phyloP scores from a whole-genome alignment of 148 eudicot species.

The Fallopia convolvulus region DNA sequence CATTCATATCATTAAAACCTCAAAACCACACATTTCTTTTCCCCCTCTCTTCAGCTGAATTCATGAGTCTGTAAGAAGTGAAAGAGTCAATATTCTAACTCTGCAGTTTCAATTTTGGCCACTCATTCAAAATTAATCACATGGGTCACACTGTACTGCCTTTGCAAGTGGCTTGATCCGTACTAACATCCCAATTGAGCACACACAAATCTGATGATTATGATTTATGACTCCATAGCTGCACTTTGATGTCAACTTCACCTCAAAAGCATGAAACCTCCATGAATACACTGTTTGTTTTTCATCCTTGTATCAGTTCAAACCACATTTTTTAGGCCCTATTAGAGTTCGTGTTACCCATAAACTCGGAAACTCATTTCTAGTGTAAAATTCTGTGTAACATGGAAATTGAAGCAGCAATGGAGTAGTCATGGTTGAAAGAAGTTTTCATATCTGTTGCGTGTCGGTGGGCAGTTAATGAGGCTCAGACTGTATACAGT shows the following conservation, averaged over 20 bases:
- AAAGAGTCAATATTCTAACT: not conserved
- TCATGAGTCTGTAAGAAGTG: not conserved
- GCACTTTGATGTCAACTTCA: not conserved
- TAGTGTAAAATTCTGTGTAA: too few species aligned
- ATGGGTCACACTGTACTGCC: not conserved
- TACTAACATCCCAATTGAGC: not conserved
- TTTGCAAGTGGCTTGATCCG: not conserved
- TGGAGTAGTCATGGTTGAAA: not conserved
- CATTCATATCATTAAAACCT: not conserved
- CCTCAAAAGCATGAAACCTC: not conserved
- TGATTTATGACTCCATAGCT: not conserved
- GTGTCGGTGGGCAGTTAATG: not conserved
- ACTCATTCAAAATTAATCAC: not conserved
- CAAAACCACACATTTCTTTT: not conserved
- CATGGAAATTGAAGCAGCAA: not conserved
- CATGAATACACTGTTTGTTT: not conserved
- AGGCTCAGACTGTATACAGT: not conserved
- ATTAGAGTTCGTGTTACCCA: too few species aligned
- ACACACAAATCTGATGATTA: not conserved
- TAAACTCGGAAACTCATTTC: too few species aligned
- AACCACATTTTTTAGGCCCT: not conserved
- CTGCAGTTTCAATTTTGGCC: not conserved
- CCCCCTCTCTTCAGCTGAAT: not conserved
- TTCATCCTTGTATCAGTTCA: not conserved
- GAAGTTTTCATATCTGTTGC: not conserved